Percentiles rank a stretch among this genome's conserved stretches.
Evolutionary conservation across 1,139 yeast genomes (phyloP).

Genomic region (Scheffersomyces parashehatae): DNA sequence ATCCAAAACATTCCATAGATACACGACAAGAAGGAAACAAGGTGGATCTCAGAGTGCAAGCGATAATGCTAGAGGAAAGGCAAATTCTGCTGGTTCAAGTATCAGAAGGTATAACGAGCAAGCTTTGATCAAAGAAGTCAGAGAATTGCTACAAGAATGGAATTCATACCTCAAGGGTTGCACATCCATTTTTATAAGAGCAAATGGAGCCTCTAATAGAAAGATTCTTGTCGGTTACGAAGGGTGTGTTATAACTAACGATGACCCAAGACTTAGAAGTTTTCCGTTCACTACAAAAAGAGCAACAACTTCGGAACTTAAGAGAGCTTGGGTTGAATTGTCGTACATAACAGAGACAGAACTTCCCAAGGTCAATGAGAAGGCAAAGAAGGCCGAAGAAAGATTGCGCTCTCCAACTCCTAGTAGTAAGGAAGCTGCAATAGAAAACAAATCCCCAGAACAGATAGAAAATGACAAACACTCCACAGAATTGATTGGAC

Average conservation of each 20-base stretch:
- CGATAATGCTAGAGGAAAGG: slow-evolving; percentile 92
- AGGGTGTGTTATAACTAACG: slow-evolving; percentile 46
- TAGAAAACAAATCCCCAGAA: slow-evolving; percentile 24
- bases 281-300: slow-evolving; percentile 90
- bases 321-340: slow-evolving; percentile 80
- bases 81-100: slow-evolving; percentile 93
- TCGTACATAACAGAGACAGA: slow-evolving; percentile 58
- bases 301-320: slow-evolving; percentile 82
- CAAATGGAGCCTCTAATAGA: slow-evolving; percentile 72
- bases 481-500: slow-evolving; percentile 55
- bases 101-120: slow-evolving; percentile 88
- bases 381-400: slow-evolving; percentile 20
- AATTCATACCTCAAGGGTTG: slow-evolving; percentile 55
- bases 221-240: slow-evolving; percentile 69
- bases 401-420: slow-evolving; percentile 10
- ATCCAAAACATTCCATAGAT: slow-evolving; percentile 89
- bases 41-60: slow-evolving; percentile 96
- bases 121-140: slow-evolving; percentile 75
- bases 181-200: slow-evolving; percentile 75
- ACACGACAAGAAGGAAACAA: slow-evolving; percentile 94
- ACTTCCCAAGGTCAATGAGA: slow-evolving; percentile 51
- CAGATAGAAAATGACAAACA: slow-evolving; percentile 39
- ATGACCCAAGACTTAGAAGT: slow-evolving; percentile 59
- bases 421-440: slow-evolving; percentile 22
- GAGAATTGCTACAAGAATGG: slow-evolving; percentile 71